phyloP scores from a whole-genome alignment of 208 protist species.

The Kentomonas sorsogonicus region DNA sequence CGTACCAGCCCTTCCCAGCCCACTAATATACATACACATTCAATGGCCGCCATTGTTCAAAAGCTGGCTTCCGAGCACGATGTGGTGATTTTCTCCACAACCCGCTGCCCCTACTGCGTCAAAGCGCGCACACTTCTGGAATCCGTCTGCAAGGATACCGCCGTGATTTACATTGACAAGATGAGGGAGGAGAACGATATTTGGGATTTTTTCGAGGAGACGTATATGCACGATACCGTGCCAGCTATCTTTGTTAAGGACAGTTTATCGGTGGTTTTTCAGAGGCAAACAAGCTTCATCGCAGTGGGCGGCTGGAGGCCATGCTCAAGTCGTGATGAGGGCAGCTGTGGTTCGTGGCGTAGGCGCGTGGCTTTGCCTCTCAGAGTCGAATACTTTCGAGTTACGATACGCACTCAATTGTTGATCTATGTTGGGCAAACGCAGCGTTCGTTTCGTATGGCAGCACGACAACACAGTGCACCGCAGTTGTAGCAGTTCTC shows the following conservation, averaged over 20 bases:
- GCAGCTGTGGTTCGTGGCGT: no score
- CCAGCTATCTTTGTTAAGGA: slow-evolving; percentile 52
- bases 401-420: no score
- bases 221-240: slow-evolving; percentile 39
- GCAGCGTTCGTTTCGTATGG: no score
- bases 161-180: slow-evolving; percentile 26
- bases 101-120: slow-evolving; percentile 32
- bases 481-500: no score
- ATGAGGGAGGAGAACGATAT: slow-evolving; percentile 27
- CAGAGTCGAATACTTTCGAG: no score
- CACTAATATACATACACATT: background rate
- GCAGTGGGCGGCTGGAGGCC: no score
- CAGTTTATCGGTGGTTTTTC: slow-evolving; percentile 38
- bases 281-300: background rate
- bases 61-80: slow-evolving; percentile 4
- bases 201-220: slow-evolving; percentile 19
- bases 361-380: no score
- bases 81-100: slow-evolving; percentile 40
- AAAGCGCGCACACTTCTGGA: slow-evolving; percentile 23
- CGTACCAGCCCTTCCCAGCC: no score
- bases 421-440: no score
- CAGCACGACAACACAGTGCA: no score
- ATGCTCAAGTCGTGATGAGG: no score
- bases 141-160: slow-evolving; percentile 19
- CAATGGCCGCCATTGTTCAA: background rate